Conservation (phyloP, 177 flowering plant species). For the Vitis hybrid region DNA sequence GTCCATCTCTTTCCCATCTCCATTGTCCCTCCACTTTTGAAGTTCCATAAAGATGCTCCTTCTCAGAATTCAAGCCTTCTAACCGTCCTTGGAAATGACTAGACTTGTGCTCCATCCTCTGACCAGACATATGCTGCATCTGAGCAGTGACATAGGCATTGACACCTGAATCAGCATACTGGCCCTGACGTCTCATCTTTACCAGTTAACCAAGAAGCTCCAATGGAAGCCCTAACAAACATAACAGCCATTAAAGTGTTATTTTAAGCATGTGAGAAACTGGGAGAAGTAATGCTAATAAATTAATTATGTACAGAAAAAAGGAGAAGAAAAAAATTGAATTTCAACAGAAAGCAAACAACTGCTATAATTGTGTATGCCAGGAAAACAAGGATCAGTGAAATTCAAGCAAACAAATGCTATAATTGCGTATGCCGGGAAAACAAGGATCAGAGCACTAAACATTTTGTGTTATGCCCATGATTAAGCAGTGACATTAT, state of each 20-base stretch:
- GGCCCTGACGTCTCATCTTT: slow-evolving; percentile 53
- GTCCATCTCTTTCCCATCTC: slow-evolving; percentile 60
- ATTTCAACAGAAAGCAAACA: too few species aligned
- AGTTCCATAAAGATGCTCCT: slow-evolving; percentile 33
- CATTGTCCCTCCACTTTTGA: slow-evolving; percentile 50
- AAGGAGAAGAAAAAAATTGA: too few species aligned
- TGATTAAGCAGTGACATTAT: too few species aligned
- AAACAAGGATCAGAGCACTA: too few species aligned
- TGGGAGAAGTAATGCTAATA: too few species aligned
- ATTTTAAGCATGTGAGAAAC: too few species aligned
- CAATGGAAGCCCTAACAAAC: slow-evolving; percentile 20
- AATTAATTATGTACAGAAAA: too few species aligned
- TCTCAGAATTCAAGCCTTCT: slow-evolving; percentile 48
- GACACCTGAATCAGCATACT: slow-evolving; percentile 43
- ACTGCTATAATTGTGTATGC: too few species aligned
- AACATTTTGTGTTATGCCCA: too few species aligned
- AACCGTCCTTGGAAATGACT: slow-evolving; percentile 43
- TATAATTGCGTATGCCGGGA: too few species aligned
- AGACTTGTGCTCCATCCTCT: slow-evolving; percentile 48
- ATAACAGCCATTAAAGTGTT: not conserved
- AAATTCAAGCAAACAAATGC: too few species aligned
- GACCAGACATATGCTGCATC: slow-evolving; percentile 51
- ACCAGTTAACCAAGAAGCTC: slow-evolving; percentile 6
- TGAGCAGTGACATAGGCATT: slow-evolving; percentile 40
- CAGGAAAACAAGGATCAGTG: too few species aligned